Base-by-base conservation (phyloP, 2,329 filamentous ascomycete genomes). In the Cladosporium sp. region DNA sequence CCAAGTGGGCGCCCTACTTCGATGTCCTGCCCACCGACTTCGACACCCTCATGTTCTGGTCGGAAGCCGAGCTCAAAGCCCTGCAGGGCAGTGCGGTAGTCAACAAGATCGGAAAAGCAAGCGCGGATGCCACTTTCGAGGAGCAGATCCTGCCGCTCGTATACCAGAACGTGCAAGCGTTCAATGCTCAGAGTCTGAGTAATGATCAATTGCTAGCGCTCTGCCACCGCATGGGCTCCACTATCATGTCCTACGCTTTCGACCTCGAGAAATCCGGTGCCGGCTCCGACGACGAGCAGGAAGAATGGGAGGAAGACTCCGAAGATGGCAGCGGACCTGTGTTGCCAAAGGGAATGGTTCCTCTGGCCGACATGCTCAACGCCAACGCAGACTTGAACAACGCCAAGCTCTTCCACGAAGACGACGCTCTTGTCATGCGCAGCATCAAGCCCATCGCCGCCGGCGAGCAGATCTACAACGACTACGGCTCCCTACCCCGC, bases 171-270 rank as follows among this genome's bases (percentile, higher is more conserved):
- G 70, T 75, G 7, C 68, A 74, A 1, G 65, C 77, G 10, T 78
- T 82, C 66, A 77, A 78, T 56, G 69, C 81, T 66, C 80, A 72
- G 69, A 77, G 72, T 68, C 77, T 70, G 65, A 76, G 64, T 70
- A 81, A 84, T 64, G 78, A 81, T 64, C 77, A 82, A 26, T 77
- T 89, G 14, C 73, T 89, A 3, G 72, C 78, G 18, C 76, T 88
- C 21, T 90, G 91, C 61, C 92, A 96, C 75, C 84, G 87, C 10
- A 93, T 96, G 89, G 93, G 91, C 1, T 93, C 90, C 67, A 88
- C 90, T 18, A 94, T 97, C 70, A 96, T 97, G 92, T 90, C 92
- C 0, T 97, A 96, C 75, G 92, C 92, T 0, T 97, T 97, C 75
- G 93, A 97, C 70, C 85, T 96, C 7, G 86, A 88, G 69, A 82